A percentile compares a stretch with the other conserved stretches of the same genome.
phyloP scores from a whole-genome alignment of 306 rosid genomes.

The Vigna trinervia region DNA sequence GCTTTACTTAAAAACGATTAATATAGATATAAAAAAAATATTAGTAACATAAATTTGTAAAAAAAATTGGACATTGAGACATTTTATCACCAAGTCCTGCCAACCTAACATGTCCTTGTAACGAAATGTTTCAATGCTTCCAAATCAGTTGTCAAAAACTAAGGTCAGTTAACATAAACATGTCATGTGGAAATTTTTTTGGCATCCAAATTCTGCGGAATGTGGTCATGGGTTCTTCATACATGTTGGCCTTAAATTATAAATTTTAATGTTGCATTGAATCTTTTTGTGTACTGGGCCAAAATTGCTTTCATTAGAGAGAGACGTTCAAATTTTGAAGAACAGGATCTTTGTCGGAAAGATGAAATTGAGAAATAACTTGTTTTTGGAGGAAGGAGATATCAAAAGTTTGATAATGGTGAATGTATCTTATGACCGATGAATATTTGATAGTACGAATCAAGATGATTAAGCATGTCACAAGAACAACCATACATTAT shows the following conservation, averaged over 20 bases:
- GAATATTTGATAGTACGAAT: fast-evolving
- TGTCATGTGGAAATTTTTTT: constrained; percentile 21
- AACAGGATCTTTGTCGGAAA: constrained; percentile 4
- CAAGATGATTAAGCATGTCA: too few relatives aligned
- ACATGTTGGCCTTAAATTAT: not conserved
- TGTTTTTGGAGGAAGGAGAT: not conserved
- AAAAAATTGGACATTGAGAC: constrained; percentile 24
- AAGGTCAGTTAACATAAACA: constrained; percentile 28
- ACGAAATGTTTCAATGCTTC: constrained; percentile 35
- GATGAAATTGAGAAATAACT: not conserved
- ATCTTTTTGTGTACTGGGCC: constrained; percentile 6
- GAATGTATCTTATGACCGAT: too few relatives aligned
- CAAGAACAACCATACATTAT: too few relatives aligned
- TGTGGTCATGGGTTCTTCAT: constrained; percentile 30
- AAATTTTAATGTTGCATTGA: not conserved
- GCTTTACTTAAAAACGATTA: too few relatives aligned
- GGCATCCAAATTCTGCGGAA: constrained; percentile 30
- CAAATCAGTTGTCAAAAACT: constrained; percentile 33
- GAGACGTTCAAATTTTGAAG: not conserved
- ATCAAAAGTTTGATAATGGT: not conserved
- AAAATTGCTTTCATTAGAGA: constrained; percentile 5
- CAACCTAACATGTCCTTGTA: constrained; percentile 28
- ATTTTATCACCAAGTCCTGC: constrained; percentile 27
- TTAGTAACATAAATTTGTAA: not conserved
- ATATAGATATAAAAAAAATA: too few relatives aligned